Evolutionary conservation across 2,329 filamentous ascomycete species (phyloP).

Genomic region (Exserohilum rostratum): DNA sequence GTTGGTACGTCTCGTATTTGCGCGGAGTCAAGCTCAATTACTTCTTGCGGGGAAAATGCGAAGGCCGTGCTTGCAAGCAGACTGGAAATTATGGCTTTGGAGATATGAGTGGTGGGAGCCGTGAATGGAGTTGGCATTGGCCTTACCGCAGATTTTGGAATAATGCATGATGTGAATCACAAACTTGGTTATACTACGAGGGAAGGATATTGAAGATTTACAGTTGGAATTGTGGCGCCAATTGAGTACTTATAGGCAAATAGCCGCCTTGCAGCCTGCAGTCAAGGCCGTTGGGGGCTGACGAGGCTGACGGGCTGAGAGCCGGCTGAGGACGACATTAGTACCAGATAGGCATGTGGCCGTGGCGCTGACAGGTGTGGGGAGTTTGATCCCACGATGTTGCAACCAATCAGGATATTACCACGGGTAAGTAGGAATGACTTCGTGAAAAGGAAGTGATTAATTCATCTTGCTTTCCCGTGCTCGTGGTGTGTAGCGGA

Average conservation of each 20-base stretch:
- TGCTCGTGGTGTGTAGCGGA: background rate
- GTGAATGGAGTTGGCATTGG: background rate
- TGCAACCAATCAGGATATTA: background rate
- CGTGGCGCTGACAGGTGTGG: background rate
- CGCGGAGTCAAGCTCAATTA: constrained; percentile 2
- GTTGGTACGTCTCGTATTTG: background rate
- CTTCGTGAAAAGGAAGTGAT: background rate
- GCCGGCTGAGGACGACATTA: background rate
- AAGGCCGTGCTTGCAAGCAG: constrained; percentile 7
- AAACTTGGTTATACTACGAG: background rate
- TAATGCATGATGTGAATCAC: constrained; percentile 6
- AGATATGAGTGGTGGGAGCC: background rate
- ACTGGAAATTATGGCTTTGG: background rate
- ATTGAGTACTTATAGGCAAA: constrained; percentile 3
- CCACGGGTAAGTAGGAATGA: background rate
- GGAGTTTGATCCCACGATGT: background rate
- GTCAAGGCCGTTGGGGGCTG: constrained; percentile 9
- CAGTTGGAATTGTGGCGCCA: background rate
- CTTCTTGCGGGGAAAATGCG: constrained; percentile 4
- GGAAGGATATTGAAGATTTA: background rate
- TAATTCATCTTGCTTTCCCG: constrained; percentile 2
- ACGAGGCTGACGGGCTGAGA: constrained; percentile 12
- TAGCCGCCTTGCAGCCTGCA: constrained; percentile 4
- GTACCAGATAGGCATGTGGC: constrained; percentile 6
- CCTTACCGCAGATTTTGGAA: constrained; percentile 7